A percentile compares a stretch with the other conserved stretches of the same genome.
These are phyloP conservation scores for Stephania cephalantha DNA, from an alignment of 164 flowering plant genomes.

Conservation along the genomic window DNA sequence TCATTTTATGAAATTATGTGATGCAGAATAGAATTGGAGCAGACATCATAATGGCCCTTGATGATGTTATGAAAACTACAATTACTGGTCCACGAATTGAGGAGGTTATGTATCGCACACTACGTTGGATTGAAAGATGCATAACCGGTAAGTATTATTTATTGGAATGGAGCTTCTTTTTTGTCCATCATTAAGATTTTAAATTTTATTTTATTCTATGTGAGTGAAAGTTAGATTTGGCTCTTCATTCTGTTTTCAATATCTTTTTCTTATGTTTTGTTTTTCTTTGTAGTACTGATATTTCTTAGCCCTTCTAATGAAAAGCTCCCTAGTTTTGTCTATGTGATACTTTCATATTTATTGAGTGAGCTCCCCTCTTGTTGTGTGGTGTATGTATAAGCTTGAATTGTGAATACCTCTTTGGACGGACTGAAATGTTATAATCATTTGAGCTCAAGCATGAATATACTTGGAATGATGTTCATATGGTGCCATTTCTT, in stretches of 20 bases:
- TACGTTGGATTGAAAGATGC: constrained; percentile 98
- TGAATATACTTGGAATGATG: too few relatives aligned
- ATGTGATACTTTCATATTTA: too few relatives aligned
- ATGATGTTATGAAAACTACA: constrained; percentile 92
- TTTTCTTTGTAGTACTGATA: not conserved
- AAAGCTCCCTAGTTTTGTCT: too few relatives aligned
- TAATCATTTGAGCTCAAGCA: too few relatives aligned
- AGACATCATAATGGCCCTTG: constrained; percentile 98
- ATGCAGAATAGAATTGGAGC: constrained; percentile 92
- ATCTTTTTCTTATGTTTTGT: not conserved
- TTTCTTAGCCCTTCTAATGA: too few relatives aligned
- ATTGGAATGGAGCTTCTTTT: not conserved
- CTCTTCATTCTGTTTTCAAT: not conserved
- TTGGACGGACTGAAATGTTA: too few relatives aligned
- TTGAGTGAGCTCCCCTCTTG: too few relatives aligned
- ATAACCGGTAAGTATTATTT: constrained; percentile 56
- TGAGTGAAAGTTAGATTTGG: not conserved
- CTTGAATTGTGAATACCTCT: too few relatives aligned
- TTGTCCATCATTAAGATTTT: not conserved
- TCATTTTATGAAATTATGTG: not conserved
- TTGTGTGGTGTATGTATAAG: too few relatives aligned
- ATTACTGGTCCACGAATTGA: constrained; percentile 90
- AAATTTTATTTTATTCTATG: not conserved
- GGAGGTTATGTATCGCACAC: constrained; percentile 97
- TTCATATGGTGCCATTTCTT: too few relatives aligned